These are phyloP conservation scores for Alternaria gaisen DNA, from an alignment of 2,329 filamentous ascomycete species.

Conservation along the genomic window DNA sequence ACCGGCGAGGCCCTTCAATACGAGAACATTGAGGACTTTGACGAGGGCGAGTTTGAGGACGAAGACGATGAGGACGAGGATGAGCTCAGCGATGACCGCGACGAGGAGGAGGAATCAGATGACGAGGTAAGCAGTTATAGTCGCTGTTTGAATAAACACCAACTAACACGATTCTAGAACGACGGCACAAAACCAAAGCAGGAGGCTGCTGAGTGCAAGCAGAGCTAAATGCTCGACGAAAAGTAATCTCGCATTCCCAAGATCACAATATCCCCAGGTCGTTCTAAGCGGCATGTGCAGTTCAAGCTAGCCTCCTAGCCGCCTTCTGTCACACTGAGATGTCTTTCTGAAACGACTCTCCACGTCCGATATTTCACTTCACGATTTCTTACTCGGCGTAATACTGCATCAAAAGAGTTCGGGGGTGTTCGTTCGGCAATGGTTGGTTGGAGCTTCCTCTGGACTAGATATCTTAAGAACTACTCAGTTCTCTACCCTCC, in stretches of 20 bases:
- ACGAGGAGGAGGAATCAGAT: constrained; percentile 71
- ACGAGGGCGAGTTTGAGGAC: constrained; percentile 84
- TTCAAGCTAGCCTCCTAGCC: constrained; percentile 11
- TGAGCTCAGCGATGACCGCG: constrained; percentile 79
- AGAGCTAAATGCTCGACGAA: constrained; percentile 46
- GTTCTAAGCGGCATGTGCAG: constrained; percentile 17
- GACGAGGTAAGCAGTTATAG: constrained; percentile 46
- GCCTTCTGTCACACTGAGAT: constrained; percentile 8
- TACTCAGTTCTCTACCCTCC: constrained; percentile 29
- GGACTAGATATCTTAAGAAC: constrained; percentile 37
- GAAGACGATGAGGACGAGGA: constrained; percentile 94
- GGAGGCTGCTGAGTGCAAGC: constrained; percentile 57
- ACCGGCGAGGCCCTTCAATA: constrained; percentile 97
- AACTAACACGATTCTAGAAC: constrained; percentile 40
- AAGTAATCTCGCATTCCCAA: constrained; percentile 9
- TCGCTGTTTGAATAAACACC: not conserved
- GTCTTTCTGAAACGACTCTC: constrained; percentile 17
- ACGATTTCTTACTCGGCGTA: constrained; percentile 38
- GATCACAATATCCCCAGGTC: constrained; percentile 21
- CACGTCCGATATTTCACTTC: constrained; percentile 22
- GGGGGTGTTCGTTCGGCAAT: constrained; percentile 24
- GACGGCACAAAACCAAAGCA: constrained; percentile 56
- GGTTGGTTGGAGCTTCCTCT: constrained; percentile 25
- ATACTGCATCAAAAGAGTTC: constrained; percentile 40
- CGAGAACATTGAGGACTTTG: constrained; percentile 88